Evolutionary conservation across 441 rosid species (phyloP).

Genomic region (Croton setiger): DNA sequence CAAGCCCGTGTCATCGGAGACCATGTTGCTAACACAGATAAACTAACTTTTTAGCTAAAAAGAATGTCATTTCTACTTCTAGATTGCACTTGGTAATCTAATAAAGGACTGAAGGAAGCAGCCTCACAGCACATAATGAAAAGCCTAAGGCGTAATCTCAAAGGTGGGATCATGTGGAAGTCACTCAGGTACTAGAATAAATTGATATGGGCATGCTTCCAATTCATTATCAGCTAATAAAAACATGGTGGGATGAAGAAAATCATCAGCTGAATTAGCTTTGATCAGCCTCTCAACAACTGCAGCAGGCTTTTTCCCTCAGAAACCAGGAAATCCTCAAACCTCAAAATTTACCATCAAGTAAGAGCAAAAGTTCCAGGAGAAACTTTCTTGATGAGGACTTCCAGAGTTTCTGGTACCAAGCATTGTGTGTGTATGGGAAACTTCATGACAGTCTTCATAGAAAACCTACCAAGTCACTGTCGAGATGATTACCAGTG

Average conservation of each 20-base stretch:
- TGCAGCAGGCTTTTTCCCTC: neutral
- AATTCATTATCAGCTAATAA: neutral
- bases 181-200: neutral
- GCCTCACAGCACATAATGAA: neutral
- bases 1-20: no score
- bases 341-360: neutral
- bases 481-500: neutral
- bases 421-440: neutral
- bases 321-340: neutral
- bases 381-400: neutral
- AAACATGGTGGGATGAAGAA: neutral
- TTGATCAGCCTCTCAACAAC: neutral
- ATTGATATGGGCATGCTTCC: neutral
- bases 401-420: neutral
- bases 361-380: neutral
- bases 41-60: neutral
- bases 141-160: neutral
- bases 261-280: neutral
- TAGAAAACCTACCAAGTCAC: slow-evolving; percentile 12
- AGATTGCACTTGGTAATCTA: neutral
- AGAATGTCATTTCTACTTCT: neutral
- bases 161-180: neutral
- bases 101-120: neutral
- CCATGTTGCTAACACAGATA: neutral
- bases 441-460: neutral